Base-by-base conservation (phyloP, 1,139 yeast genomes). In the Debaryomycetaceae sp. region DNA sequence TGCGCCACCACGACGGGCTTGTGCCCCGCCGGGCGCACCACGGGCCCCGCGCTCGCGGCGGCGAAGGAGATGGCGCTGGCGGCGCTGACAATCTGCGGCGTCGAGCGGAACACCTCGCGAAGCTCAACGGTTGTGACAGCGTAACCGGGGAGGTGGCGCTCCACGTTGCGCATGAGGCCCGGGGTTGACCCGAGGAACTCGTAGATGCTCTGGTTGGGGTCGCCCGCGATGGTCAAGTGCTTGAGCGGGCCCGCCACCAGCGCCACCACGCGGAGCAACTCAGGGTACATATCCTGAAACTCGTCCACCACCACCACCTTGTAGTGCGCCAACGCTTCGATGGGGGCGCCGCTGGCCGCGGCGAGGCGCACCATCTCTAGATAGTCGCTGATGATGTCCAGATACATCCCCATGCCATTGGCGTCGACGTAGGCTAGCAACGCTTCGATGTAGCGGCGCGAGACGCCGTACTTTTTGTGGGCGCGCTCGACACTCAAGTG, bases 161-260 rank as follows among this genome's bases (percentile, higher is more conserved):
- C 44, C 15, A 65, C 38, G 3, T 43, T 35, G 12, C 43, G 33
- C 45, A 65, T 52, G 11, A 58, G 38, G 6, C 47, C 43, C 0
- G 67, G 65, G 27, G 63, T 59, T 1, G 78, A 64, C 0, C 86
- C 85, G 23, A 79, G 46, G 48, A 82, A 83, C 18, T 66, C 76
- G 48, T 79, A 83, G 15, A 83, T 78, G 32, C 83, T 71, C 50
- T 83, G 94, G 47, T 78, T 67, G 1, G 78, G 75, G 50, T 83
- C 94, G 2, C 93, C 93, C 2, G 86, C 83, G 15, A 82, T 56
- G 1, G 82, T 71, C 11, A 83, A 44, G 47, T 79, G 86, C 32
- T 71, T 33, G 9, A 7, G 12, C 9, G 3, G 5, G 14, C 11
- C 11, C 2, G 52, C 51, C 3, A 80, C 49, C 2, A 51, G 45